These are phyloP conservation scores for Selenicereus undatus DNA, from an alignment of 148 eudicot species.

Conservation along the genomic window DNA sequence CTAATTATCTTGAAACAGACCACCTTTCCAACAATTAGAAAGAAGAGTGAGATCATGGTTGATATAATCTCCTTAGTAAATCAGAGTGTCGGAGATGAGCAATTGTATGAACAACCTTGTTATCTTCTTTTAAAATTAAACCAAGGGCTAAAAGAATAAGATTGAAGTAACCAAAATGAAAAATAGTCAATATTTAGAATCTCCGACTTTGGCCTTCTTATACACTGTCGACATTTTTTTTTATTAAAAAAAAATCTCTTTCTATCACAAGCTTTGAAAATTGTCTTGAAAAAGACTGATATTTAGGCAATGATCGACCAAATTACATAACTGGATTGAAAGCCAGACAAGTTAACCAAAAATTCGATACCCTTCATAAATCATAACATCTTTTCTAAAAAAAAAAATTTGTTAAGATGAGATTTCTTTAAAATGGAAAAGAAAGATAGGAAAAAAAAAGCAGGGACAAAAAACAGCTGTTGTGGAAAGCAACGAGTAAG, in stretches of 20 bases:
- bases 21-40: too few relatives aligned
- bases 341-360: not conserved
- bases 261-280: not conserved
- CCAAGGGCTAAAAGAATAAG: too few relatives aligned
- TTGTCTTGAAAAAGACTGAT: not conserved
- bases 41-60: too few relatives aligned
- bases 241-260: not conserved
- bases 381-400: not conserved
- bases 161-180: too few relatives aligned
- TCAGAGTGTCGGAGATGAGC: too few relatives aligned
- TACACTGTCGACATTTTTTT: too few relatives aligned
- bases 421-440: not conserved
- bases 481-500: constrained; percentile 16
- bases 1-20: too few relatives aligned
- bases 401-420: not conserved
- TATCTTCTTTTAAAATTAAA: too few relatives aligned
- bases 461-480: constrained; percentile 7
- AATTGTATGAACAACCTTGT: too few relatives aligned
- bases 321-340: not conserved
- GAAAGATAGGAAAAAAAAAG: not conserved
- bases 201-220: not conserved
- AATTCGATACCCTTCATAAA: not conserved
- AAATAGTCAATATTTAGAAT: too few relatives aligned
- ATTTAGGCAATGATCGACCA: not conserved
- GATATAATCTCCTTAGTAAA: too few relatives aligned